These are phyloP conservation scores for Rhododendron griersonianum DNA, from an alignment of 148 eudicot species.

Conservation along the genomic window DNA sequence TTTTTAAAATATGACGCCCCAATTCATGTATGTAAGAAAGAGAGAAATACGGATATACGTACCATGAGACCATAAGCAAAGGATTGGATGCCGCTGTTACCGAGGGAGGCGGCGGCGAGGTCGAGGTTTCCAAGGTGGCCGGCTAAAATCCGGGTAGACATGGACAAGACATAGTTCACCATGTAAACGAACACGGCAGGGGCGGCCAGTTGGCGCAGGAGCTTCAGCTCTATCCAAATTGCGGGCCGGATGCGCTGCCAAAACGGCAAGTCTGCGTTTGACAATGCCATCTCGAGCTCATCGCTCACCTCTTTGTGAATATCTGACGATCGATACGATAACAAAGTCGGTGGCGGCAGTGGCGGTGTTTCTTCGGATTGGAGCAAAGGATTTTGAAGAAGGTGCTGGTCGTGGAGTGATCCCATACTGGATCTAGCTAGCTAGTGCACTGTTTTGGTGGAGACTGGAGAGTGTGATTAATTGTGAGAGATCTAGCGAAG, in stretches of 20 bases:
- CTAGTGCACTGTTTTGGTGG: not conserved
- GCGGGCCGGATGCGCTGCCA: not conserved
- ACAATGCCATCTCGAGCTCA: not conserved
- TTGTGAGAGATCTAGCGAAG: too few species aligned
- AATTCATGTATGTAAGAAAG: not conserved
- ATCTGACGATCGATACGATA: too few species aligned
- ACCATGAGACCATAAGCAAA: slow-evolving; percentile 9
- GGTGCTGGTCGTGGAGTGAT: not conserved
- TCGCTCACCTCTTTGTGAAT: too few species aligned
- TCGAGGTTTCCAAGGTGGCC: not conserved
- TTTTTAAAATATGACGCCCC: too few species aligned
- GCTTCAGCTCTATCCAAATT: slow-evolving; percentile 5
- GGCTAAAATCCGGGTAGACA: not conserved
- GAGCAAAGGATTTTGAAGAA: not conserved
- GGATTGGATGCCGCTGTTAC: not conserved
- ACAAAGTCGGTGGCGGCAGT: too few species aligned
- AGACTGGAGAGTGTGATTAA: not conserved
- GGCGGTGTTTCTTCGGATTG: not conserved
- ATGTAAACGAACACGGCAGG: slow-evolving; percentile 10
- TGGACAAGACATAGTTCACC: slow-evolving; percentile 6
- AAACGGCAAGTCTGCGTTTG: not conserved
- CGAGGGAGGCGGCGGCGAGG: not conserved
- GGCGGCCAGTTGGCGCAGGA: slow-evolving; percentile 2
- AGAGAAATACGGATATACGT: not conserved
- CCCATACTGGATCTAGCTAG: not conserved